phyloP scores from a whole-genome alignment of 306 rosid species.

The Fragaria ananassa region DNA sequence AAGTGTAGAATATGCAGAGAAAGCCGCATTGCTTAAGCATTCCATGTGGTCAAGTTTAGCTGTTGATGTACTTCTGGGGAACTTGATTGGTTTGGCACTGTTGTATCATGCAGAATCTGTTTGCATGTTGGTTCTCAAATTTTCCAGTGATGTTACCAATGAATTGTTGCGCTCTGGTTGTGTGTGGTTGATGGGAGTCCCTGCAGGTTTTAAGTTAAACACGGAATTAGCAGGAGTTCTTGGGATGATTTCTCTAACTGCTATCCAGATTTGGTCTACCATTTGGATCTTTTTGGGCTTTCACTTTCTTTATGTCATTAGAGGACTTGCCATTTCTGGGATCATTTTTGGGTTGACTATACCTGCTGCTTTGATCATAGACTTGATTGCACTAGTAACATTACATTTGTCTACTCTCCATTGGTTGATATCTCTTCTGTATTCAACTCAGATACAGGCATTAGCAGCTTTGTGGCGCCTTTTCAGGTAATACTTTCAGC shows the following conservation, averaged over 20 bases:
- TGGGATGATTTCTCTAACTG: slow-evolving; percentile 82
- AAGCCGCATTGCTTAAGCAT: slow-evolving; percentile 80
- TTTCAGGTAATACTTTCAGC: slow-evolving; percentile 55
- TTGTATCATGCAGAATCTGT: slow-evolving; percentile 54
- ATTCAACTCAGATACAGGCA: slow-evolving; percentile 85
- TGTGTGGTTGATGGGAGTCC: slow-evolving; percentile 97
- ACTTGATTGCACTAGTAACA: slow-evolving; percentile 63
- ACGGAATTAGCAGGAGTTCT: slow-evolving; percentile 77
- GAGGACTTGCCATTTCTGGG: slow-evolving; percentile 69
- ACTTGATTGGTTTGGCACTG: slow-evolving; percentile 68
- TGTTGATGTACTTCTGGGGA: slow-evolving; percentile 75
- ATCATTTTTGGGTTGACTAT: slow-evolving; percentile 76
- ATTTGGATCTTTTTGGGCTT: slow-evolving; percentile 72
- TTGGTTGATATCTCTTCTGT: slow-evolving; percentile 76
- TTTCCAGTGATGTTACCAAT: slow-evolving; percentile 58
- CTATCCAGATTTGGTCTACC: slow-evolving; percentile 89
- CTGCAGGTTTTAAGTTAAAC: slow-evolving; percentile 95
- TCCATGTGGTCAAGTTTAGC: slow-evolving; percentile 79
- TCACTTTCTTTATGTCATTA: slow-evolving; percentile 47
- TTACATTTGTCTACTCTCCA: slow-evolving; percentile 74
- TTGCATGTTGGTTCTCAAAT: slow-evolving; percentile 48
- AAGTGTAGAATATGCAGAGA: slow-evolving; percentile 76
- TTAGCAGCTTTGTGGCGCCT: slow-evolving; percentile 93
- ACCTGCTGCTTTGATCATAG: slow-evolving; percentile 69
- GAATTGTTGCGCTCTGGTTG: slow-evolving; percentile 82